Base-by-base conservation (phyloP, 2,329 filamentous ascomycete species). In the Arthroderma sp. region DNA sequence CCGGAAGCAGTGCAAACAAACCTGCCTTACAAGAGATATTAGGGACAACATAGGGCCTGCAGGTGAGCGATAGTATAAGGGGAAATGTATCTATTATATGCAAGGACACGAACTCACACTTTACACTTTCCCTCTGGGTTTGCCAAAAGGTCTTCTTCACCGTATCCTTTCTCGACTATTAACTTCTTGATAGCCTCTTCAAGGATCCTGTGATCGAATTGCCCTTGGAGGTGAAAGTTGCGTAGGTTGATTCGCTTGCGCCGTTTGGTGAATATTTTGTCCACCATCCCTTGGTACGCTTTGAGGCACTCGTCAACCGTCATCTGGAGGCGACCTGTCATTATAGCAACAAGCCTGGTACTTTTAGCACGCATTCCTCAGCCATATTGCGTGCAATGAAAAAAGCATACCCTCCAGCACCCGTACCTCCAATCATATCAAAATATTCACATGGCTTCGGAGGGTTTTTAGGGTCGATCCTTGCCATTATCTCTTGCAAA, bases 401-500 rank as follows among this genome's bases (percentile, higher is more conserved):
- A n/a, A 38, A 8, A 46, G 28, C 47, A 40, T 55, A 60, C 58
- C 60, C 59, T 15, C 59, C 59, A 42, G 60, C 61, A 42, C 58
- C 58, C 6, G 56, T 61, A 6, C 59, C 59, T 29, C 58, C 58
- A 34, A 63, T 64, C 33, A 64, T 45, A 43, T 64, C 56, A 44
- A 64, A 63, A 15, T 58, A 48, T 39, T 63, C 54, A 42, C 56
- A 63, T 33, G 58, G 58, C 43, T 59, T 59, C 5, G 53, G 9
- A 42, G 38, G 47, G 50, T 48, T 48, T 48, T 49, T 48, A 48
- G 49, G 29, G 8, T 36, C 37, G 6, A 50, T 22, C 30, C 29
- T 9, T 10, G 94, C 83, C 86, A 95, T 94, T 44, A 94, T 71
- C 62, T 91, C 85, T 68, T 93, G 85, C 30, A 94, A 72, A 56